Base-by-base conservation (phyloP, 148 eudicot genomes). In the Fagopyrum tataricum region DNA sequence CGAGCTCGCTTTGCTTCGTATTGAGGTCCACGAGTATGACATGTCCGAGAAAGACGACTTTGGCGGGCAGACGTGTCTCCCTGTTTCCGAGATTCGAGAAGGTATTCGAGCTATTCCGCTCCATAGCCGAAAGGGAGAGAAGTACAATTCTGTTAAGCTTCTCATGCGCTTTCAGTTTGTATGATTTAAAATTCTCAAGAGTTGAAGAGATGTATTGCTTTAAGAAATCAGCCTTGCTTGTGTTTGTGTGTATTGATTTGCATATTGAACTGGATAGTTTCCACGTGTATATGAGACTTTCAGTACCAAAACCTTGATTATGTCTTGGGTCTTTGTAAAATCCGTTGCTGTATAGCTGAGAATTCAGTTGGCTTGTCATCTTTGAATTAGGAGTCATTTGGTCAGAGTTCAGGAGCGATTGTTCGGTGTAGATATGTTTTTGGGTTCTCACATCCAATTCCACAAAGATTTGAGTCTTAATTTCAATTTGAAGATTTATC, bases 31-130 rank as follows among this genome's bases (percentile, higher is more conserved):
- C 26, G 89, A 88, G 78, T 79, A 88, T 41, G 87, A 88, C 73
- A 78, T 80, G 83, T 85, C 89, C 0, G 89, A 85, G 24, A 85
- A 88, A 64, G 91, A 88, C 43, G 89, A 85, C 66, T 88, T 88
- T 56, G 91, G 78, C 7, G 91, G 91, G 64, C 91, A 87, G 75
- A 78, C 85, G 4, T 85, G 88, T 76, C 78, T 87, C 4, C 88
- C 89, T 2, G 83, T 85, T 3, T 77, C 76, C 2, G 86, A 84
- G 58, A 73, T 88, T 49, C 75, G 81, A 76, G 76, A 76, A 42
- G 91, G 91, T 4, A 85, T 88, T 26, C 84, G 91, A 39, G 75
- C 84, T 7, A 84, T 88, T 69, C 84, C 89, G 23, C 84, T 88
- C 17, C 79, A 84, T 61, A 55, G 24, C 44, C 76, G 74, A 13